A percentile compares a stretch with the other conserved stretches of the same genome.
These are phyloP conservation scores for Urostyla sp. DNA, from an alignment of 73 alveolate genomes.

Conservation along the genomic window DNA sequence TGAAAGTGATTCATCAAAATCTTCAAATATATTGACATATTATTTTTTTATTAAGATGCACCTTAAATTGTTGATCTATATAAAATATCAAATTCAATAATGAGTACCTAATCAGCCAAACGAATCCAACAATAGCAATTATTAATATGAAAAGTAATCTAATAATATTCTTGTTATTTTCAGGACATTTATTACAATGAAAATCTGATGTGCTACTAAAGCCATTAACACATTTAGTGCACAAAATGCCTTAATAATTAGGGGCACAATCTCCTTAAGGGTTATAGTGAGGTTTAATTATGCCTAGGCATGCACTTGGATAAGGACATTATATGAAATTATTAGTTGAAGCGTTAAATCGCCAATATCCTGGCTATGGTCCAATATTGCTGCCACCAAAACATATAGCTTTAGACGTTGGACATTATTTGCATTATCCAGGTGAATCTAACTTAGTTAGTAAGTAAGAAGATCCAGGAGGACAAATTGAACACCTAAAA, in stretches of 20 bases:
- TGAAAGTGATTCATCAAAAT: constrained; percentile 69
- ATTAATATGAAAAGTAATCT: constrained; percentile 1
- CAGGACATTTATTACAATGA: constrained; percentile 56
- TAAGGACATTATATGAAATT: neutral
- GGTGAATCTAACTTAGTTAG: constrained; percentile 30
- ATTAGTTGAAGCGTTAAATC: neutral
- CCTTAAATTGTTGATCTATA: constrained; percentile 58
- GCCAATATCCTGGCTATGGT: constrained; percentile 57
- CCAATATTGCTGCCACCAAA: constrained; percentile 53
- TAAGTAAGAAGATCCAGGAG: constrained; percentile 1
- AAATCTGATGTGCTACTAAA: constrained; percentile 34
- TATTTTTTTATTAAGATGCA: constrained; percentile 44
- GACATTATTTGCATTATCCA: constrained; percentile 50
- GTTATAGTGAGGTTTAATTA: constrained; percentile 19
- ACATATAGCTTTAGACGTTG: constrained; percentile 44
- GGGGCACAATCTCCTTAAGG: constrained; percentile 51
- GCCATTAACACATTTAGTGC: constrained; percentile 57
- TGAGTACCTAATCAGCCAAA: constrained; percentile 44
- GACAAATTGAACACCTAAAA: constrained; percentile 24
- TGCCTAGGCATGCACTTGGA: constrained; percentile 21
- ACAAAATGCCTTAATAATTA: constrained; percentile 65
- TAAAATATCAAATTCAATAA: neutral
- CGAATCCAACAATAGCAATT: neutral
- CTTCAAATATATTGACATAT: constrained; percentile 60
- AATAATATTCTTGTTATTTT: neutral